These are phyloP conservation scores for Dalbergia cultrata DNA, from an alignment of 306 rosid species.

Conservation along the genomic window DNA sequence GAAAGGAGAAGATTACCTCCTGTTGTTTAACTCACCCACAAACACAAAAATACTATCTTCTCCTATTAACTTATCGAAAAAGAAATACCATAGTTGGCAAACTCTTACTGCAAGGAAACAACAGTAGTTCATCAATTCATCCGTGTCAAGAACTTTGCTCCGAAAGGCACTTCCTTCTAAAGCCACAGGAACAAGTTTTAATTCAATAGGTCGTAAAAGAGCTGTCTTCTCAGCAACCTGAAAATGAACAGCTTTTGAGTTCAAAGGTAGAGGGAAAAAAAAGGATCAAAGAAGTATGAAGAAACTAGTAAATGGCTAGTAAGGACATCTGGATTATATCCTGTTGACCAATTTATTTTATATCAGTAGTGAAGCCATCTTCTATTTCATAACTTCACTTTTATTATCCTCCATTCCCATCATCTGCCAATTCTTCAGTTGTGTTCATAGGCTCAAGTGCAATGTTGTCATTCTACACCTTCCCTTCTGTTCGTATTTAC, in stretches of 20 bases:
- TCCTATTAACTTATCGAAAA: conserved; percentile 16
- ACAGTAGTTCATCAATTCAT: conserved; percentile 90
- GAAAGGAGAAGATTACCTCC: conserved; percentile 4
- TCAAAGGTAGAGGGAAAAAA: conserved; percentile 33
- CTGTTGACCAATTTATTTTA: conserved; percentile 8
- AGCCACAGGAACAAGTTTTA: conserved; percentile 92
- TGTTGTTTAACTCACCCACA: neutral
- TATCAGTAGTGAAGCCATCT: conserved; percentile 35
- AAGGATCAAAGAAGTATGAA: conserved; percentile 21
- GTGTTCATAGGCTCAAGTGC: conserved; percentile 23
- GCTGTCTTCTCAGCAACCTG: conserved; percentile 95
- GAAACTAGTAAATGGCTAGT: conserved; percentile 18
- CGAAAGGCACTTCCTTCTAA: conserved; percentile 93
- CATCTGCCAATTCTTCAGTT: conserved; percentile 5
- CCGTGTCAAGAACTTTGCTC: conserved; percentile 86
- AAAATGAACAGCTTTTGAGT: conserved; percentile 47
- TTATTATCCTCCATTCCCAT: conserved; percentile 26
- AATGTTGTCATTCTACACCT: conserved; percentile 21
- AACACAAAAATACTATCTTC: conserved; percentile 1
- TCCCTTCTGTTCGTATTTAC: neutral
- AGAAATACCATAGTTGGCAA: conserved; percentile 19
- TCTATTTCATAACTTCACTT: conserved; percentile 4
- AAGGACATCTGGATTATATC: neutral
- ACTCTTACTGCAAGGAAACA: conserved; percentile 85
- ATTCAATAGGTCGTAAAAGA: conserved; percentile 88